Conservation (phyloP, 208 protist genomes). For the Leptomonas pyrrhocoris region DNA sequence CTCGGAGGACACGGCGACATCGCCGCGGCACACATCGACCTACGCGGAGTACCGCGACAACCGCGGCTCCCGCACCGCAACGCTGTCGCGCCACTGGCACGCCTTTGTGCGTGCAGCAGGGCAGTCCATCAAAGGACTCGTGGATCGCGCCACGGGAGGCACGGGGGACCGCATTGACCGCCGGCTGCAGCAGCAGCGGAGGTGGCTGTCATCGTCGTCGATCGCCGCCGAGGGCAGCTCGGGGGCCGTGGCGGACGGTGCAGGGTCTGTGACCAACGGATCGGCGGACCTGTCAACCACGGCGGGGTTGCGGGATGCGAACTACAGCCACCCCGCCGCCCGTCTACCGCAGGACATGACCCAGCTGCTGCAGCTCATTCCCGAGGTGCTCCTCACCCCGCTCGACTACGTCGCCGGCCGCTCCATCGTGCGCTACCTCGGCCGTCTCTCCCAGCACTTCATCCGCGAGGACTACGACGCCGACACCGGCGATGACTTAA, state of each 20-base stretch:
- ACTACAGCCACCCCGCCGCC: conserved; percentile 32
- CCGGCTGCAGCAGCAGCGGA: conserved; percentile 30
- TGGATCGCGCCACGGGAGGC: conserved; percentile 31
- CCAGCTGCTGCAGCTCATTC: conserved; percentile 36
- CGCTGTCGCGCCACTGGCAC: conserved; percentile 42
- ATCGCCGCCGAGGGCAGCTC: conserved; percentile 12
- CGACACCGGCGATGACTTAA: conserved; percentile 41
- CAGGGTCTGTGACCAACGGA: neutral
- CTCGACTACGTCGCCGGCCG: conserved; percentile 83
- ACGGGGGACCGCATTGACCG: conserved; percentile 23
- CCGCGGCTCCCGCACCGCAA: conserved; percentile 32
- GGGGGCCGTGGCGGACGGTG: neutral
- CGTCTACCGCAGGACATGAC: conserved; percentile 47
- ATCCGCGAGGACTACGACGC: conserved; percentile 85
- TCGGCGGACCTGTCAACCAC: neutral
- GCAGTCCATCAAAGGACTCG: conserved; percentile 44
- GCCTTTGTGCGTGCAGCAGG: conserved; percentile 37
- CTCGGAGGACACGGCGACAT: conserved; percentile 30
- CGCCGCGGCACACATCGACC: conserved; percentile 31
- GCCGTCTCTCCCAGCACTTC: conserved; percentile 91
- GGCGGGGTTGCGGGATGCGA: conserved; percentile 22
- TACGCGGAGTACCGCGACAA: conserved; percentile 57
- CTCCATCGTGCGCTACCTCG: conserved; percentile 84
- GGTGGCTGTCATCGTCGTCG: conserved; percentile 14
- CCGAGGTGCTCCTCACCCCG: conserved; percentile 70